Percentiles rank a stretch among this genome's conserved stretches.
Evolutionary conservation across 139 green algal species (phyloP).

Genomic region (Chlorella sorokiniana): DNA sequence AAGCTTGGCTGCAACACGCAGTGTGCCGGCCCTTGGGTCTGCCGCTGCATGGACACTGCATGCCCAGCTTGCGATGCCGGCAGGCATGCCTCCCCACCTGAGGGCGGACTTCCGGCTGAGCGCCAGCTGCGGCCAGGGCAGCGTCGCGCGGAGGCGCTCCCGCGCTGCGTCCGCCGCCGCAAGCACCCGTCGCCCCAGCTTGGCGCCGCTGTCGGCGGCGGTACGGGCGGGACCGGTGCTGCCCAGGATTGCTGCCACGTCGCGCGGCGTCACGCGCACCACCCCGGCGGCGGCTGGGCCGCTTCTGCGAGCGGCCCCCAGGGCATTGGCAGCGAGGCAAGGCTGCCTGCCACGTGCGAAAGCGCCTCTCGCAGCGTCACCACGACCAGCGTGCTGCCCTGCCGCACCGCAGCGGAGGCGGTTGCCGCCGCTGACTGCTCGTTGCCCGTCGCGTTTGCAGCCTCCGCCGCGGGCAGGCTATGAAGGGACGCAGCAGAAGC

Average conservation of each 20-base stretch:
- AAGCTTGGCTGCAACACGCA: neutral
- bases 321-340: neutral
- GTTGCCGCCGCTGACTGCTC: neutral
- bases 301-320: neutral
- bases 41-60: too few relatives aligned
- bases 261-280: neutral
- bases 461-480: neutral
- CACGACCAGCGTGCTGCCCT: neutral
- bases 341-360: neutral
- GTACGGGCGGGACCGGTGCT: neutral
- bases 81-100: neutral
- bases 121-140: conserved; percentile 21
- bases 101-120: conserved; percentile 30
- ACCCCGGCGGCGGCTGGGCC: neutral
- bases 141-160: neutral
- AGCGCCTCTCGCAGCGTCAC: conserved; percentile 14
- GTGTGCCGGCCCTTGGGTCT: too few relatives aligned
- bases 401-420: neutral
- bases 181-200: neutral
- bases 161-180: neutral
- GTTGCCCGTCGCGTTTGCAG: neutral
- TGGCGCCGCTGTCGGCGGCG: neutral
- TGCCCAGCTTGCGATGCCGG: too few relatives aligned
- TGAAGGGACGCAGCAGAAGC: neutral
- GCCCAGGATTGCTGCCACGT: conserved; percentile 9